Percentiles rank a stretch among this genome's conserved stretches.
These are phyloP conservation scores for Candida andamanensis DNA, from an alignment of 805 yeast genomes.

Conservation along the genomic window DNA sequence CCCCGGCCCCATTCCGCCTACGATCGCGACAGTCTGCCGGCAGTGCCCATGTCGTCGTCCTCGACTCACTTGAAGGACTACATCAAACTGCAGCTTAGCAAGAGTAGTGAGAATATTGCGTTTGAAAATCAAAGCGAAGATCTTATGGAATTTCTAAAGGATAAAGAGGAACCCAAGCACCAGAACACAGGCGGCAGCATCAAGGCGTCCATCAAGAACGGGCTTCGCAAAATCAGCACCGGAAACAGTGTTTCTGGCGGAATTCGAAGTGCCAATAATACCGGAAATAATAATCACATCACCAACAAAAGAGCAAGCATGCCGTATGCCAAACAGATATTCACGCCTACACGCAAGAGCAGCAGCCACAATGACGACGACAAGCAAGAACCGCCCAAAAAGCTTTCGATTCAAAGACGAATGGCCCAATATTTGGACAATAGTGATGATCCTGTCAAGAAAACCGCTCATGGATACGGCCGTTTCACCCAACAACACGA, in stretches of 20 bases:
- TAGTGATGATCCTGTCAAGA: constrained; percentile 41
- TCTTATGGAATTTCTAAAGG: constrained; percentile 33
- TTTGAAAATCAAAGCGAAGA: constrained; percentile 17
- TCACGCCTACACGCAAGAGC: constrained; percentile 20
- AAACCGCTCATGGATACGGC: constrained; percentile 81
- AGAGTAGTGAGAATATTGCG: constrained; percentile 18
- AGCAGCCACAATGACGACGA: constrained; percentile 5
- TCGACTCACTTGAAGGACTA: constrained; percentile 25
- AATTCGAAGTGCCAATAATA: constrained; percentile 11
- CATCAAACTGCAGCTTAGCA: constrained; percentile 27
- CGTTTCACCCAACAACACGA: constrained; percentile 55
- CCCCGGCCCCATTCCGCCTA: constrained; percentile 4
- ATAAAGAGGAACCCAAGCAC: constrained; percentile 21
- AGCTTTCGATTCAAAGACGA: constrained; percentile 47
- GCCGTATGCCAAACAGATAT: constrained; percentile 24
- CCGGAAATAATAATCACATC: constrained; percentile 12
- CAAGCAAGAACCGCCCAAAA: constrained; percentile 13
- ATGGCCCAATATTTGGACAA: constrained; percentile 45
- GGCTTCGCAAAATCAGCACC: constrained; percentile 36
- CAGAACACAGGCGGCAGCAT: constrained; percentile 40
- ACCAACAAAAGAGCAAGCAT: constrained; percentile 22
- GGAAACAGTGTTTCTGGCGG: constrained; percentile 25
- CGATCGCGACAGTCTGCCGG: constrained; percentile 7
- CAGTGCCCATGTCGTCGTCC: constrained; percentile 4
- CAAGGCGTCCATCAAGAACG: constrained; percentile 23